Conservation (phyloP, 768 basidiomycete species). For the Chalciporus pseudorubinellus region DNA sequence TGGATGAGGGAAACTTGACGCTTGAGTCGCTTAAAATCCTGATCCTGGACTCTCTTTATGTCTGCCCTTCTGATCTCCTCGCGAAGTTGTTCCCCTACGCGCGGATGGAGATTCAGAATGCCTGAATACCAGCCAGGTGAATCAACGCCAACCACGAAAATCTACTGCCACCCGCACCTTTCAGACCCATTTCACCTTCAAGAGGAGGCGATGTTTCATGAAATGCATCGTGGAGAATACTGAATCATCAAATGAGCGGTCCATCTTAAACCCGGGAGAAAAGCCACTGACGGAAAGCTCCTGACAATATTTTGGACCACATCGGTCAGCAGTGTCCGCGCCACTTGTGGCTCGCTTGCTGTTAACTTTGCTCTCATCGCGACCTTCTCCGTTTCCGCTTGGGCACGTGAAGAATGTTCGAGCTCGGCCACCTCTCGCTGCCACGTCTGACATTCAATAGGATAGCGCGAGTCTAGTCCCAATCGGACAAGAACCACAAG, state of each 20-base stretch:
- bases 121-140: not conserved
- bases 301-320: constrained; percentile 19
- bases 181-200: not conserved
- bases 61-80: not conserved
- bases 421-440: constrained; percentile 3
- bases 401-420: not conserved
- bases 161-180: not conserved
- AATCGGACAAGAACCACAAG: constrained; percentile 20
- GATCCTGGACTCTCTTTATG: not conserved
- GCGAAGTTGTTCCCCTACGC: constrained; percentile 1
- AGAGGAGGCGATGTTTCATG: not conserved
- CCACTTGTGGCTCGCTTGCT: constrained; percentile 3
- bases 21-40: constrained; percentile 4
- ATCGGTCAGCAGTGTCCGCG: not conserved
- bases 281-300: constrained; percentile 13
- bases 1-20: constrained; percentile 1
- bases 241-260: not conserved
- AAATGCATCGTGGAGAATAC: not conserved
- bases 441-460: constrained; percentile 17
- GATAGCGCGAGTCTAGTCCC: constrained; percentile 24
- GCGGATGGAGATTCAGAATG: constrained; percentile 1
- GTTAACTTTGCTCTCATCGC: constrained; percentile 7
- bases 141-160: not conserved
- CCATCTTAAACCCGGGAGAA: not conserved
- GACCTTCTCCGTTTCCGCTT: not conserved